Base-by-base conservation (phyloP, 2,329 filamentous ascomycete species). In the Clonostachys sp. region DNA sequence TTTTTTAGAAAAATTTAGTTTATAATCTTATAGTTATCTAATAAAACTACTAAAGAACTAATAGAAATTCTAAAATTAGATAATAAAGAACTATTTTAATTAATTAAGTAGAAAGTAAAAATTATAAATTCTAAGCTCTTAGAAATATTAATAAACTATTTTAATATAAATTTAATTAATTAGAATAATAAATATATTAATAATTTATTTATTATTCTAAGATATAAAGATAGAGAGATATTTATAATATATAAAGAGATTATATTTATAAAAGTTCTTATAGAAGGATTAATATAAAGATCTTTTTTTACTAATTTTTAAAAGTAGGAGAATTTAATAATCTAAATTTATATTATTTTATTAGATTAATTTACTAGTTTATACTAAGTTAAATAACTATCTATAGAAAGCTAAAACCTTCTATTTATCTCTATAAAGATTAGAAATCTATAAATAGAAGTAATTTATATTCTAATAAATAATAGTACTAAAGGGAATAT, bases 271-370 rank as follows among this genome's bases (percentile, higher is more conserved):
- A 39, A 39, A 12, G 5, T 39, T 7, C 2, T 9, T 39, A 39
- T 41, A 44, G 54, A 43, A 63, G 41, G n/a, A 43, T 50, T 52
- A 64, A 62, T 12, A 44, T 39, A 52, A 48, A 63, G 18, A 58
- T 12, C 71, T 12, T 14, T 39, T 6, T 39, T 14, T 39, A 39
- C 3, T 39, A 39, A 39, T 9, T 39, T 39, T 12, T 6, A 12
- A 6, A 16, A 55, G 35, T 13, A 53, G 6, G 18, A 50, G 34
- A 38, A 18, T 41, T 40, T 41, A 10, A 53, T 55, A 44, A 53
- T 52, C 38, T 42, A 48, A 42, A 55, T 55, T 17, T 34, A 12
- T 51, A 56, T 8, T 34, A 45, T 45, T 7, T 46, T 14, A 34
- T 36, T 33, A 6, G 47, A 12, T 5, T 45, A 55, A 39, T 13